Conservation (phyloP, 352 stramenopile species). For the Globisporangium iwayamae region DNA sequence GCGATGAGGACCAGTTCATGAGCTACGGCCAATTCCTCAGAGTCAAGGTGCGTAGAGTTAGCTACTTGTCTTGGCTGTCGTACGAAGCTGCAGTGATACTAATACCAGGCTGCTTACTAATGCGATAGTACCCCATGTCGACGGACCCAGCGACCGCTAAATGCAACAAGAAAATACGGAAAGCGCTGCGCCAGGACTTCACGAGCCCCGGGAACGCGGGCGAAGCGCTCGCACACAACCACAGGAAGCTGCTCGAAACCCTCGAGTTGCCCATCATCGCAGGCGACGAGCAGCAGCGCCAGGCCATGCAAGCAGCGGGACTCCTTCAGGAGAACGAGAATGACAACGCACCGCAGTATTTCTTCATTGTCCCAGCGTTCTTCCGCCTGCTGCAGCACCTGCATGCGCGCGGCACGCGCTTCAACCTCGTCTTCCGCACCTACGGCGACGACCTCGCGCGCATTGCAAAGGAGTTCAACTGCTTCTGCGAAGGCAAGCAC, state of each 20-base stretch:
- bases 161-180: conserved; percentile 60
- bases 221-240: conserved; percentile 36
- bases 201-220: conserved; percentile 46
- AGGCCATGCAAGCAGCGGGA: conserved; percentile 19
- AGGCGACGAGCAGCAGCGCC: background rate
- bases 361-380: conserved; percentile 69
- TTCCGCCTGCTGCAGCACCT: conserved; percentile 54
- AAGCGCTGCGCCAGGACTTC: conserved; percentile 61
- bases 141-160: conserved; percentile 38
- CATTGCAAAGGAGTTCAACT: conserved; percentile 75
- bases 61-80: background rate
- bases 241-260: conserved; percentile 41
- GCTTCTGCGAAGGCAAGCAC: conserved; percentile 65
- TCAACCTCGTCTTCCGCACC: conserved; percentile 79
- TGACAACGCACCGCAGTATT: conserved; percentile 28
- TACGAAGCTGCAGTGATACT: background rate
- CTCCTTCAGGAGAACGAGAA: conserved; percentile 22
- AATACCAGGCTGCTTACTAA: background rate
- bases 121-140: conserved; percentile 50
- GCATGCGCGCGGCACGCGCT: conserved; percentile 36
- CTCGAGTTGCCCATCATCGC: conserved; percentile 32
- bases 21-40: conserved; percentile 68
- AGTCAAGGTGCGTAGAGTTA: conserved; percentile 31
- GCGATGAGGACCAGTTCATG: conserved; percentile 17
- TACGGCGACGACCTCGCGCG: conserved; percentile 65